These are phyloP conservation scores for Pichia sp. DNA, from an alignment of 1,139 yeast species.

Conservation along the genomic window DNA sequence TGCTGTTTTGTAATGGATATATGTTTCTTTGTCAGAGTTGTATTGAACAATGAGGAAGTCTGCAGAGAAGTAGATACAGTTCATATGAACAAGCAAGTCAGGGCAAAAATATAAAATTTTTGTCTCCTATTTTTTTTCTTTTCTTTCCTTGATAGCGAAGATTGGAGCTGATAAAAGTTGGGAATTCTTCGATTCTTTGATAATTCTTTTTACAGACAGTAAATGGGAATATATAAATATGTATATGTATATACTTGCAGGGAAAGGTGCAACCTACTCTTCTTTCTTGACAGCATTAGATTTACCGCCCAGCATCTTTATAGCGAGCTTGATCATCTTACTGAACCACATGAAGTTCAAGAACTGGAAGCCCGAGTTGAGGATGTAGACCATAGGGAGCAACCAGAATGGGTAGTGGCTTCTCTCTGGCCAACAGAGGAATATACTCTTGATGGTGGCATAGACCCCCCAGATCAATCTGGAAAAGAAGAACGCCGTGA, in stretches of 20 bases:
- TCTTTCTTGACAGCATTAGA: not conserved
- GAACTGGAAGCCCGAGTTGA: slow-evolving; percentile 43
- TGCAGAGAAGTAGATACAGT: too few species aligned
- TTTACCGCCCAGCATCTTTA: not conserved
- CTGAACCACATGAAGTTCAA: slow-evolving; percentile 53
- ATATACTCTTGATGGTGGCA: slow-evolving; percentile 41
- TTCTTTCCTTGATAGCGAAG: not conserved
- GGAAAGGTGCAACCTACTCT: not conserved
- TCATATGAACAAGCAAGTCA: not conserved
- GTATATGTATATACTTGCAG: not conserved
- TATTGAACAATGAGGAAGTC: too few species aligned
- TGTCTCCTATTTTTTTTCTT: not conserved
- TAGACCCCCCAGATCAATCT: slow-evolving; percentile 57
- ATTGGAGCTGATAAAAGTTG: too few species aligned
- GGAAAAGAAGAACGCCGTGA: slow-evolving; percentile 44
- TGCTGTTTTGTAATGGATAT: not conserved
- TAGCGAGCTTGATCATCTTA: slow-evolving; percentile 49
- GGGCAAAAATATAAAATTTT: not conserved
- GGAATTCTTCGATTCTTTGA: too few species aligned
- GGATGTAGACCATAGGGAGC: slow-evolving; percentile 34
- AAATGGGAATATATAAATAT: not conserved
- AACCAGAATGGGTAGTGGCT: slow-evolving; percentile 28
- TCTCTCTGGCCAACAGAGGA: slow-evolving; percentile 37
- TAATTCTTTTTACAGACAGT: not conserved
- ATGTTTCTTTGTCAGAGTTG: not conserved